A percentile compares a stretch with the other conserved stretches of the same genome.
phyloP scores from a whole-genome alignment of 2,329 filamentous ascomycete species.

The Neocucurbitaria cava region DNA sequence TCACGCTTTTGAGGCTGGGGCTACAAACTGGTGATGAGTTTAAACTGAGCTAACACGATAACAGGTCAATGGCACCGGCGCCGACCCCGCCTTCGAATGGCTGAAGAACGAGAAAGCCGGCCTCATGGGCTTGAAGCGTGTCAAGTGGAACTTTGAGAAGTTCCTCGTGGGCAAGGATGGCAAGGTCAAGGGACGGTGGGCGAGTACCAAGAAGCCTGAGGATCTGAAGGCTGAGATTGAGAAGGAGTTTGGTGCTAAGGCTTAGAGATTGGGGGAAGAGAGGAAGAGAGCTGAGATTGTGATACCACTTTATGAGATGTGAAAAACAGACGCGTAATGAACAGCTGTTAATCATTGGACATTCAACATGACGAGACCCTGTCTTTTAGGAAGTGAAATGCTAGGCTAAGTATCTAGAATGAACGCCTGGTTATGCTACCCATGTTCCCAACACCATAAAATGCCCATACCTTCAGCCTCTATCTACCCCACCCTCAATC shows the following conservation, averaged over 20 bases:
- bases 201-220: conserved; percentile 87
- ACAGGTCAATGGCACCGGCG: conserved; percentile 75
- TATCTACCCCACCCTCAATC: conserved; percentile 60
- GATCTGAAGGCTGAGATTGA: conserved; percentile 76
- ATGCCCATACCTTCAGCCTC: not conserved
- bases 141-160: conserved; percentile 99
- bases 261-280: not conserved
- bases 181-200: conserved; percentile 84
- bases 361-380: not conserved
- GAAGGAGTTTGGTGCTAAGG: conserved; percentile 65
- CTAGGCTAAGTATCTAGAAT: not conserved
- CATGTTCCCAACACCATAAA: not conserved
- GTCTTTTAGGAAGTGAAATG: not conserved
- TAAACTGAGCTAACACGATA: not conserved
- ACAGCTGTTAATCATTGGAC: no score
- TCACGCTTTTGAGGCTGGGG: no score
- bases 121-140: conserved; percentile 82
- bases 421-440: not conserved
- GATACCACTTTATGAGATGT: not conserved
- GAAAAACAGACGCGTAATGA: no score
- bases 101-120: conserved; percentile 76
- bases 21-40: no score
- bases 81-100: conserved; percentile 81
- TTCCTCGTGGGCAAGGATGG: conserved; percentile 89
- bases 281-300: not conserved